Evolutionary conservation across 306 rosid genomes (phyloP), one percentile per base, ranked within the genome.

Genomic region (Lupinus albus): DNA sequence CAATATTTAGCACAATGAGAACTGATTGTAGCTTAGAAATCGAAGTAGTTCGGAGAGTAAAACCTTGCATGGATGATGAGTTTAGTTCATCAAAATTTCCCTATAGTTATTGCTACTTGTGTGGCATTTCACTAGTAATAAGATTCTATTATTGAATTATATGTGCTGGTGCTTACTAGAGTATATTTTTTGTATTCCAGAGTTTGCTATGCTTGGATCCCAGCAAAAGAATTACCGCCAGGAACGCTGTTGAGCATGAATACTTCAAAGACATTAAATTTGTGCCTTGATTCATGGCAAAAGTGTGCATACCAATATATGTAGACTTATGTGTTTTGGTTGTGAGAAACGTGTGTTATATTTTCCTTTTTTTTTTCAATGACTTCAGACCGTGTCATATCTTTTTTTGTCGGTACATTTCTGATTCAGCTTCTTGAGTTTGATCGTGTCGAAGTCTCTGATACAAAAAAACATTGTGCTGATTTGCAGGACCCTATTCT

Each of bases 131-230:
- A 35, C 57, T 21, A 4, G 17, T n/a, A 39, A 36, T n/a, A 39
- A 36, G 30, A 25, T 25, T 25, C 30, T 25, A 25, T 2, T 11
- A 28, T 44, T 15, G 46, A 41, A 35, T 72, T 67, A 61, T 11
- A 12, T 11, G 18, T 66, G 0, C 1, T 60, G 15, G 16, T 9
- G 17, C 52, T 58, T 56, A 35, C 67, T 53, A 32, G 5, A 32
- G 28, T 39, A 21, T 66, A 46, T 46, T 46, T 76, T 4, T 66
- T 61, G 5, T 71, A 28, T 73, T 77, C 46, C 95, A 93, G 99
- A 86, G 89, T 77, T 89, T 93, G 99, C 94, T 93, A 32, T 89
- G 90, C 87, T 80, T 89, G 87, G 99, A 93, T 76, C 99, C 99
- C 63, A 93, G 76, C 82, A 93, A 83, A 79, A 86, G 99, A 80